Evolutionary conservation across 306 rosid species (phyloP).

Genomic region (Morella rubra): DNA sequence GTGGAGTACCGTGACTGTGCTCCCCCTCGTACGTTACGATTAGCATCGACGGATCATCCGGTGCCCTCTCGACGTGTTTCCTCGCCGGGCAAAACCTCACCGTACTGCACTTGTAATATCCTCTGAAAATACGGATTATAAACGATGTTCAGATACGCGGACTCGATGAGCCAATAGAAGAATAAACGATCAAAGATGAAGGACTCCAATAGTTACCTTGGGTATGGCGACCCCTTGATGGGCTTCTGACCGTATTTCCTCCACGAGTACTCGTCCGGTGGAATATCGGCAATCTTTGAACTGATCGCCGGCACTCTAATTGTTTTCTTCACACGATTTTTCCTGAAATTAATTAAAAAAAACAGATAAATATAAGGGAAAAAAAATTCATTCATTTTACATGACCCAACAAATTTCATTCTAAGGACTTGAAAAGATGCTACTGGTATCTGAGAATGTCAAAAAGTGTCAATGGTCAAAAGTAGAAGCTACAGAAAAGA

Average conservation of each 20-base stretch:
- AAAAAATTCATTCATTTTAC: no score
- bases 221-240: slow-evolving; percentile 87
- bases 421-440: no score
- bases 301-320: slow-evolving; percentile 81
- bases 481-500: not conserved
- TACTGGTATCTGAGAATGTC: no score
- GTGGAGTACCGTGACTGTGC: slow-evolving; percentile 56
- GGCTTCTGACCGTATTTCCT: slow-evolving; percentile 96
- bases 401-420: no score
- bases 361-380: not conserved
- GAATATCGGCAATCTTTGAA: slow-evolving; percentile 80
- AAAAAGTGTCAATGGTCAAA: not conserved
- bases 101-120: slow-evolving; percentile 81
- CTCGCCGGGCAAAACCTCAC: slow-evolving; percentile 85
- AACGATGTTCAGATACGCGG: not conserved
- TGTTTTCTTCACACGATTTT: slow-evolving; percentile 69
- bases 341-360: slow-evolving; percentile 43
- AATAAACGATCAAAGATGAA: slow-evolving; percentile 8
- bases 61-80: slow-evolving; percentile 87
- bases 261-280: slow-evolving; percentile 91
- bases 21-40: slow-evolving; percentile 90
- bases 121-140: slow-evolving; percentile 35
- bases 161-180: not conserved
- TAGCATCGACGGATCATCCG: slow-evolving; percentile 77
- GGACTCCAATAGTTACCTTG: slow-evolving; percentile 46